Conservation (phyloP, 768 basidiomycete genomes). For the Collybia nuda region DNA sequence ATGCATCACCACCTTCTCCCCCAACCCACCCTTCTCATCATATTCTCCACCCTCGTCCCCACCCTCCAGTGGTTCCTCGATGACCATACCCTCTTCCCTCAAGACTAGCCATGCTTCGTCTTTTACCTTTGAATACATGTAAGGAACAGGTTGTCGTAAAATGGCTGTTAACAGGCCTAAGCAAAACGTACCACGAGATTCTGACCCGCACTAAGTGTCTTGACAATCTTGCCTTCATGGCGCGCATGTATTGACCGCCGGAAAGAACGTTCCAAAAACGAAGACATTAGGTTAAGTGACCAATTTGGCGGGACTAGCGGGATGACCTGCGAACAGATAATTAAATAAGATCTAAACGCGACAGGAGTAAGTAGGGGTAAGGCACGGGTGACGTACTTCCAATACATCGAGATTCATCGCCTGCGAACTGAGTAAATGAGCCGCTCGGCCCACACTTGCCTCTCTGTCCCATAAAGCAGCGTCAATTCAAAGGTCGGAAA, state of each 20-base stretch:
- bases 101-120: conserved; percentile 58
- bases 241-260: conserved; percentile 69
- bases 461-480: conserved; percentile 35
- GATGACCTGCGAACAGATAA: conserved; percentile 46
- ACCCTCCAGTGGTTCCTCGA: conserved; percentile 59
- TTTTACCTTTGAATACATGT: conserved; percentile 39
- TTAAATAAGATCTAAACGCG: background rate
- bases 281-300: conserved; percentile 70
- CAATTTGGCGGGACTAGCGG: conserved; percentile 70
- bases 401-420: conserved; percentile 73
- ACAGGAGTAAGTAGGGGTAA: too few relatives aligned
- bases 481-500: background rate
- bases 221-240: conserved; percentile 76
- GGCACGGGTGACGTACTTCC: conserved; percentile 52
- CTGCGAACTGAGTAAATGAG: conserved; percentile 76
- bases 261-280: conserved; percentile 79
- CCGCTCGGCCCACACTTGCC: conserved; percentile 54
- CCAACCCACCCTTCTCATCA: conserved; percentile 43
- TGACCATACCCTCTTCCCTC: conserved; percentile 62
- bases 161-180: background rate
- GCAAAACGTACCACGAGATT: conserved; percentile 59
- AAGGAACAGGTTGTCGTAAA: background rate
- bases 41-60: conserved; percentile 28
- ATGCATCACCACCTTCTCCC: conserved; percentile 36
- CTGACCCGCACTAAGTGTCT: conserved; percentile 74